phyloP scores from a whole-genome alignment of 2,329 filamentous ascomycete genomes.

The Magnaporthiopsis poae region DNA sequence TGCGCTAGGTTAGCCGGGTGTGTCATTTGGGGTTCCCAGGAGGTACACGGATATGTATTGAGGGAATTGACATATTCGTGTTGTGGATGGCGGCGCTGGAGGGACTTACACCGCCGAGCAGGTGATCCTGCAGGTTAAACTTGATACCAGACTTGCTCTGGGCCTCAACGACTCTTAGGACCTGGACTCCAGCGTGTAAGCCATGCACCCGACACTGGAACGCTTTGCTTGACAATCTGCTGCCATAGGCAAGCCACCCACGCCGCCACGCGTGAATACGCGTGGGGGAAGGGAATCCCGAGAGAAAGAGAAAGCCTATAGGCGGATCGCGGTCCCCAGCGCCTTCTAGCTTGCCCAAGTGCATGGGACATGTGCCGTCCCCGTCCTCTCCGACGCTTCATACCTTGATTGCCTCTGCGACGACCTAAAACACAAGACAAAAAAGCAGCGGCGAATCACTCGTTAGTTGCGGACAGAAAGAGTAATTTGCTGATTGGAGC shows the following conservation, averaged over 20 bases:
- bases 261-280: background rate
- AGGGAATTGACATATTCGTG: no score
- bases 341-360: background rate
- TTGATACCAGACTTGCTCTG: slow-evolving; percentile 57
- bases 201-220: background rate
- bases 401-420: slow-evolving; percentile 78
- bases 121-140: slow-evolving; percentile 84
- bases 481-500: background rate
- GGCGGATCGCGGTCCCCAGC: background rate
- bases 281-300: background rate
- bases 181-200: slow-evolving; percentile 32
- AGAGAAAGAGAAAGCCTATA: background rate
- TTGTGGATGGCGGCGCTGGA: background rate
- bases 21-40: background rate
- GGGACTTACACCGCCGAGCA: slow-evolving; percentile 78
- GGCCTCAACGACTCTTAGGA: slow-evolving; percentile 70
- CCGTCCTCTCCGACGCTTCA: slow-evolving; percentile 8
- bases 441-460: slow-evolving; percentile 14
- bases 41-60: no score
- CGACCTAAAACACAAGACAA: slow-evolving; percentile 46
- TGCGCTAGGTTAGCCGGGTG: background rate
- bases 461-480: background rate
- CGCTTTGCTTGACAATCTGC: background rate
- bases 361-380: background rate
- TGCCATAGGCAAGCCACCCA: background rate